phyloP scores from a whole-genome alignment of 1,139 yeast species.

The Martiniozyma asiatica region DNA sequence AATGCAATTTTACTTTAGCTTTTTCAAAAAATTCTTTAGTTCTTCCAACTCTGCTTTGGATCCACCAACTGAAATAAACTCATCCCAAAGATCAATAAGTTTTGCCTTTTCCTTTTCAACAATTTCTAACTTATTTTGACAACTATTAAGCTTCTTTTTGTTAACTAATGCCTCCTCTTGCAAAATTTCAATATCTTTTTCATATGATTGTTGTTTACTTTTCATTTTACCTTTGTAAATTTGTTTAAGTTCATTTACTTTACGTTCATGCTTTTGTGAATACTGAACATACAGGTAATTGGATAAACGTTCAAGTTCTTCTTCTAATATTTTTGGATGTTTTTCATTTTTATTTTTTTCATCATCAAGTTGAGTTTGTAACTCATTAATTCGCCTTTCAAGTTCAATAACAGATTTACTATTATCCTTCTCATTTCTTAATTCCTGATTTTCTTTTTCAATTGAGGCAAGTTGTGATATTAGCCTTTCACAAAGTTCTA shows the following conservation, averaged over 20 bases:
- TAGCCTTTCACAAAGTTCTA: too few relatives aligned
- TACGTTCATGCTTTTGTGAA: slow-evolving; percentile 57
- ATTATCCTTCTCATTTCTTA: too few relatives aligned
- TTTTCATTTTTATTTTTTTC: too few relatives aligned
- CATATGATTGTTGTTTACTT: slow-evolving; percentile 25
- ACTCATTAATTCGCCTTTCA: too few relatives aligned
- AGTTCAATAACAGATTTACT: too few relatives aligned
- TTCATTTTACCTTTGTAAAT: slow-evolving; percentile 41
- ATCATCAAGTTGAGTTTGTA: too few relatives aligned
- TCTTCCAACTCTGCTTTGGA: too few relatives aligned
- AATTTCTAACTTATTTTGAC: slow-evolving; percentile 31
- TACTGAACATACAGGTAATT: slow-evolving; percentile 59
- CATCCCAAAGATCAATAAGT: slow-evolving; percentile 40
- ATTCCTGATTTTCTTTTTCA: too few relatives aligned
- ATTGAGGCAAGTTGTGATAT: too few relatives aligned
- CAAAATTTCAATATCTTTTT: slow-evolving; percentile 25
- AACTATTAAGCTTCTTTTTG: slow-evolving; percentile 33
- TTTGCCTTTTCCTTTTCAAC: slow-evolving; percentile 47
- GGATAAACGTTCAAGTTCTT: slow-evolving; percentile 44
- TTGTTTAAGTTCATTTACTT: slow-evolving; percentile 41
- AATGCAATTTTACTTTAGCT: too few relatives aligned
- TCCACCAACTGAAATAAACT: slow-evolving; percentile 21
- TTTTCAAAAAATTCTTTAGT: too few relatives aligned
- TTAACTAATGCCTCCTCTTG: slow-evolving; percentile 25
- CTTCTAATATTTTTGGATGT: too few relatives aligned